Evolutionary conservation across 1,139 yeast genomes (phyloP).

Genomic region (Candida sojae): DNA sequence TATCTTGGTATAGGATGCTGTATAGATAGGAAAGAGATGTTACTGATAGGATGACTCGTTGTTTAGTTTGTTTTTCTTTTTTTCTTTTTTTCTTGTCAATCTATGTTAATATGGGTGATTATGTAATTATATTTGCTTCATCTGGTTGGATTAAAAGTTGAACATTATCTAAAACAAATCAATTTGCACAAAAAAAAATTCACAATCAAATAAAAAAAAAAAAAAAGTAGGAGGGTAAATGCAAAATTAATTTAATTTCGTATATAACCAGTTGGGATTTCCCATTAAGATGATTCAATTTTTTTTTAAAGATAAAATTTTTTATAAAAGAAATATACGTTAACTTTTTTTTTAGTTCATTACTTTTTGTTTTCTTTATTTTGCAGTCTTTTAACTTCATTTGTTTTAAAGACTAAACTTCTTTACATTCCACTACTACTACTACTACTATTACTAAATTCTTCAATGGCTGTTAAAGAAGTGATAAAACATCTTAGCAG

Average conservation of each 20-base stretch:
- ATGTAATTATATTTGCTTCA: not conserved
- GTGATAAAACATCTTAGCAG: slow-evolving; percentile 17
- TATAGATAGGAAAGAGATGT: not conserved
- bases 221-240: no score
- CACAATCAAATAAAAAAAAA: not conserved
- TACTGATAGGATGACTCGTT: not conserved
- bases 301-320: no score
- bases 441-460: not conserved
- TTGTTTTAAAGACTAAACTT: not conserved
- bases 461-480: slow-evolving; percentile 4
- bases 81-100: not conserved
- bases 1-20: no score
- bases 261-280: no score
- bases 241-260: not conserved
- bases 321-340: no score
- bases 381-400: not conserved
- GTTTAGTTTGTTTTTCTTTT: not conserved
- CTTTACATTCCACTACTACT: not conserved
- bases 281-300: no score
- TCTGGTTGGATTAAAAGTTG: not conserved
- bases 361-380: not conserved
- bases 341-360: no score
- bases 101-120: not conserved
- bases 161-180: slow-evolving; percentile 1
- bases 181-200: not conserved